Conservation (phyloP, 768 basidiomycete genomes). For the Tylopilus vinaceipallidus region DNA sequence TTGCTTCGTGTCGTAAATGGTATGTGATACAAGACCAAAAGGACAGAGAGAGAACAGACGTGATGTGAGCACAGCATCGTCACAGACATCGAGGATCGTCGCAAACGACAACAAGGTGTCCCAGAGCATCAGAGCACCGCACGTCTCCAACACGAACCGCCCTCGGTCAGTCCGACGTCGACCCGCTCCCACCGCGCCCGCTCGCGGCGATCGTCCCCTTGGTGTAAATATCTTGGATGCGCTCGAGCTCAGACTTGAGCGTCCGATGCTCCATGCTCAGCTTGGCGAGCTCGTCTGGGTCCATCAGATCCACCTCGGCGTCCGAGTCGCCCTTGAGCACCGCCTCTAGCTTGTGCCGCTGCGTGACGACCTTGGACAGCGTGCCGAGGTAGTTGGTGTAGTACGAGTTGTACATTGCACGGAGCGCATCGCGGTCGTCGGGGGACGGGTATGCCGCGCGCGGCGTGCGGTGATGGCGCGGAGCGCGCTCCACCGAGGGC, state of each 20-base stretch:
- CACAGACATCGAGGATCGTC: too few relatives aligned
- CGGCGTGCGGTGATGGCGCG: constrained; percentile 27
- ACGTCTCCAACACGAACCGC: too few relatives aligned
- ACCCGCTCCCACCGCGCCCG: neutral
- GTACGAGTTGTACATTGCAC: constrained; percentile 48
- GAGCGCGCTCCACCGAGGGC: constrained; percentile 10
- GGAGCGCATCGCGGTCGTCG: constrained; percentile 50
- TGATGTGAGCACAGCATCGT: too few relatives aligned
- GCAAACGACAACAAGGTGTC: neutral
- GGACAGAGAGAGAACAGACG: too few relatives aligned
- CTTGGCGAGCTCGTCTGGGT: constrained; percentile 48
- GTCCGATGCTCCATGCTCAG: constrained; percentile 44
- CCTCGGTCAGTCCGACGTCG: constrained; percentile 14
- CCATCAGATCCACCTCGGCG: constrained; percentile 53
- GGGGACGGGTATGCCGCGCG: constrained; percentile 38
- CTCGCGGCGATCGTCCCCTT: constrained; percentile 7
- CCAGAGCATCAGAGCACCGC: neutral
- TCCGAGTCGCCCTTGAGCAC: constrained; percentile 54
- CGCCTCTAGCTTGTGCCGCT: constrained; percentile 53
- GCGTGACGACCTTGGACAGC: constrained; percentile 45
- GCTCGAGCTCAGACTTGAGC: constrained; percentile 52
- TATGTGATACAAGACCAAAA: too few relatives aligned
- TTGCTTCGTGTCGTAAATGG: too few relatives aligned
- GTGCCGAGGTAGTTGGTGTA: constrained; percentile 52
- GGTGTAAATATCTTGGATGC: constrained; percentile 42